Conservation (phyloP, 1,284 basidiomycete species). For the Anthracocystis setariae region DNA sequence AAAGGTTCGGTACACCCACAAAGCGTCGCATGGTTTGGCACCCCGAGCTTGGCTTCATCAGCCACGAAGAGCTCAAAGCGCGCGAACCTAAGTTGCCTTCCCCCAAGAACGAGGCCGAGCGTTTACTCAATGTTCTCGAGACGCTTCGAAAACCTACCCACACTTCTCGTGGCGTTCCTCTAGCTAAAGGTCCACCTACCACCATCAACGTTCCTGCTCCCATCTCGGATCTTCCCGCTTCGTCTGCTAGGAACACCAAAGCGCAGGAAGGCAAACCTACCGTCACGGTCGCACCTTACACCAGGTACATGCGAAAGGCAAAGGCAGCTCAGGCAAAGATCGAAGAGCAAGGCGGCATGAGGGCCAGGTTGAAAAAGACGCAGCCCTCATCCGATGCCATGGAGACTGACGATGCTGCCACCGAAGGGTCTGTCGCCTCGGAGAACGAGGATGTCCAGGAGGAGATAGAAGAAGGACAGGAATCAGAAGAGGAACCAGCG, state of each 20-base stretch:
- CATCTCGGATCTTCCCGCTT: slow-evolving; percentile 32
- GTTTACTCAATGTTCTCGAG: slow-evolving; percentile 68
- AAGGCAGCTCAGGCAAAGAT: slow-evolving; percentile 24
- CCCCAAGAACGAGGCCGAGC: slow-evolving; percentile 69
- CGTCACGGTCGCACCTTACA: slow-evolving; percentile 55
- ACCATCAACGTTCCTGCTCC: slow-evolving; percentile 46
- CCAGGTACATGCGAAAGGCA: slow-evolving; percentile 45
- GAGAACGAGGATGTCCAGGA: slow-evolving; percentile 23
- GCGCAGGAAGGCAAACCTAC: slow-evolving; percentile 12
- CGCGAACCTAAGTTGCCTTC: slow-evolving; percentile 55
- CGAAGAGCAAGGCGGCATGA: slow-evolving; percentile 38
- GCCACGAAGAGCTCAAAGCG: slow-evolving; percentile 57
- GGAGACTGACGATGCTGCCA: slow-evolving; percentile 20
- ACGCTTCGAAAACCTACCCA: slow-evolving; percentile 64
- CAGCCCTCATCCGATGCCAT: slow-evolving; percentile 4
- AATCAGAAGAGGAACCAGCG: slow-evolving; percentile 22
- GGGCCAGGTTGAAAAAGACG: slow-evolving; percentile 35
- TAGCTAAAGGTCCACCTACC: slow-evolving; percentile 22
- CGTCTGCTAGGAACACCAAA: slow-evolving; percentile 6
- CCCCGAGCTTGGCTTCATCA: slow-evolving; percentile 61
- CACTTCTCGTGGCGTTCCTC: slow-evolving; percentile 45
- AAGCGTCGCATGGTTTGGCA: slow-evolving; percentile 66
- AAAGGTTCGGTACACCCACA: slow-evolving; percentile 34
- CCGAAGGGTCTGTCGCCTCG: slow-evolving; percentile 19
- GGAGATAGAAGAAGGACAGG: slow-evolving; percentile 21